Conservation (phyloP, 306 rosid species). For the Vicia villosa region DNA sequence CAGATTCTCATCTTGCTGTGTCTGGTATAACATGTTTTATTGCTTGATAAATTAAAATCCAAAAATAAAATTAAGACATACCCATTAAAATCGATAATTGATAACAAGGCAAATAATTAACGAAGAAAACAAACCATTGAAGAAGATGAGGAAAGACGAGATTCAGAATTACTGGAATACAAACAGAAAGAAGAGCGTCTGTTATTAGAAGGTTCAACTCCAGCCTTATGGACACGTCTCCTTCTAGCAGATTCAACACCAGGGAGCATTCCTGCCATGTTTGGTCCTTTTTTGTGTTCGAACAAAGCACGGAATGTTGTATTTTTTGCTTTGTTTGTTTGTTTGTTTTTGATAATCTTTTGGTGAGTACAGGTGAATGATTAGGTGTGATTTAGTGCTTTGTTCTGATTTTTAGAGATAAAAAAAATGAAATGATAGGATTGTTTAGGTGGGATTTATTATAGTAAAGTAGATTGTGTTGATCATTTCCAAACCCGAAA, state of each 20-base stretch:
- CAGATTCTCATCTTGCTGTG: no score
- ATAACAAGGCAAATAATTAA: no score
- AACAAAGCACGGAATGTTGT: neutral
- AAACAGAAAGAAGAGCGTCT: no score
- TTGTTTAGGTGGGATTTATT: neutral
- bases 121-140: conserved; percentile 49
- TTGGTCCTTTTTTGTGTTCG: no score
- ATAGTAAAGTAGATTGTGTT: neutral
- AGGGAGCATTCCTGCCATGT: no score
- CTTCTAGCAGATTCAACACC: no score
- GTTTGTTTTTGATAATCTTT: conserved; percentile 9
- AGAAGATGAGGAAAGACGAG: conserved; percentile 34
- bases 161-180: no score
- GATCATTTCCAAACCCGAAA: neutral
- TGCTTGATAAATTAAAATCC: no score
- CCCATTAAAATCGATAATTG: neutral
- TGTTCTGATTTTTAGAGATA: neutral
- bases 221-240: no score
- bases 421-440: neutral
- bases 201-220: no score
- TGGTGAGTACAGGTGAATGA: neutral
- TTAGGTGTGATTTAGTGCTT: neutral
- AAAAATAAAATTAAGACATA: neutral
- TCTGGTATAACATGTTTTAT: conserved; percentile 42
- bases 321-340: neutral